Conservation (phyloP, 179 eudicot species). For the Gypsophila paniculata region DNA sequence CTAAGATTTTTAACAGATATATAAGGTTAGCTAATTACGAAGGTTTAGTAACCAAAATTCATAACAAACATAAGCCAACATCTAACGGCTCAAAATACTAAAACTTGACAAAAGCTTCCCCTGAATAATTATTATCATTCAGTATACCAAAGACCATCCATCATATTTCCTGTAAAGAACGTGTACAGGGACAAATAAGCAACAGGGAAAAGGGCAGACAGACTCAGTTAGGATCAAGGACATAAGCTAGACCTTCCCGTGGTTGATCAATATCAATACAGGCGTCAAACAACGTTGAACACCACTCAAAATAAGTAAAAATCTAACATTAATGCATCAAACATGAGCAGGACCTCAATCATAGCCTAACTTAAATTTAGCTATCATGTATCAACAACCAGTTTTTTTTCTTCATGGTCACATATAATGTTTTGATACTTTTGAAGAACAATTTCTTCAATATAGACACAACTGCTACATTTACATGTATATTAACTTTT, state of each 20-base stretch:
- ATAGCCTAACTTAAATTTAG: not conserved
- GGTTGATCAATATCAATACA: not conserved
- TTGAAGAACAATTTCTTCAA: constrained; percentile 4
- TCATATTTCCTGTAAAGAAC: not conserved
- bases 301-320: not conserved
- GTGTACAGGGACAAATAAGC: not conserved
- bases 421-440: not conserved
- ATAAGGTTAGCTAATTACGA: not conserved
- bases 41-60: not conserved
- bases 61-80: not conserved
- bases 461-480: not conserved
- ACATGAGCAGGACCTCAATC: not conserved
- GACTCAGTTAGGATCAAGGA: not conserved
- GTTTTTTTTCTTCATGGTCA: not conserved
- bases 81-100: not conserved
- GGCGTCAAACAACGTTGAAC: not conserved
- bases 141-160: not conserved
- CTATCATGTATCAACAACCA: not conserved
- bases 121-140: not conserved
- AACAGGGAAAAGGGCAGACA: constrained; percentile 1
- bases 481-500: not conserved
- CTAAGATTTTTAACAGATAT: constrained; percentile 24
- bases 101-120: not conserved
- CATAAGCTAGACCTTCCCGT: not conserved
- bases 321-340: not conserved